These are phyloP conservation scores for Venturia pyrina DNA, from an alignment of 2,329 filamentous ascomycete species.

Conservation along the genomic window DNA sequence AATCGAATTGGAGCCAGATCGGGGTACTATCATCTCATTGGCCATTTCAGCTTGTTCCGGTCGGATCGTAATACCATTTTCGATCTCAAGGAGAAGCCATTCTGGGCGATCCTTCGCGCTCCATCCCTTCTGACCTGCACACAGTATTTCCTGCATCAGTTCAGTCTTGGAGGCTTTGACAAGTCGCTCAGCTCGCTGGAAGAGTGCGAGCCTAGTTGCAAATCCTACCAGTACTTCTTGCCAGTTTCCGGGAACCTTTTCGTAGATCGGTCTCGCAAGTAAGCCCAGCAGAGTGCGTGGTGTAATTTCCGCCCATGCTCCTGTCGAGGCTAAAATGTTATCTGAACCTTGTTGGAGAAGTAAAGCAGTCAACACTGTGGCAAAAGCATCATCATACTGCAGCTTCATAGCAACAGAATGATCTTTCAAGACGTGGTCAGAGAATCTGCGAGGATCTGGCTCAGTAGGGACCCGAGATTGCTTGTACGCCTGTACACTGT, in stretches of 20 bases:
- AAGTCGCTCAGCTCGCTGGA: constrained; percentile 24
- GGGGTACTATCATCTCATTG: constrained; percentile 43
- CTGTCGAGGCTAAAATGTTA: no score
- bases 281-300: no score
- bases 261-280: no score
- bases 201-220: constrained; percentile 19
- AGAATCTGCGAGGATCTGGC: no score
- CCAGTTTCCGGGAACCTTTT: constrained; percentile 15
- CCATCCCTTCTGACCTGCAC: constrained; percentile 49
- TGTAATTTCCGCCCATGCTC: no score
- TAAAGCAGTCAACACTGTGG: no score
- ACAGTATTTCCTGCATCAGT: constrained; percentile 29
- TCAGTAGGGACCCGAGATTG: no score
- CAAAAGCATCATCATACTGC: no score
- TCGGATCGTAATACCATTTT: constrained; percentile 50
- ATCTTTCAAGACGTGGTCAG: no score
- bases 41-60: constrained; percentile 50
- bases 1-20: constrained; percentile 41
- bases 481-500: no score
- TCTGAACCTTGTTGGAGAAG: no score
- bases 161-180: constrained; percentile 15
- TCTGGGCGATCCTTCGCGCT: constrained; percentile 40
- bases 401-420: no score
- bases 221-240: constrained; percentile 19
- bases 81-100: constrained; percentile 56